A percentile compares a stretch with the other conserved stretches of the same genome.
These are phyloP conservation scores for Hyaloscypha variabilis DNA, from an alignment of 495 filamentous ascomycete genomes.

Conservation along the genomic window DNA sequence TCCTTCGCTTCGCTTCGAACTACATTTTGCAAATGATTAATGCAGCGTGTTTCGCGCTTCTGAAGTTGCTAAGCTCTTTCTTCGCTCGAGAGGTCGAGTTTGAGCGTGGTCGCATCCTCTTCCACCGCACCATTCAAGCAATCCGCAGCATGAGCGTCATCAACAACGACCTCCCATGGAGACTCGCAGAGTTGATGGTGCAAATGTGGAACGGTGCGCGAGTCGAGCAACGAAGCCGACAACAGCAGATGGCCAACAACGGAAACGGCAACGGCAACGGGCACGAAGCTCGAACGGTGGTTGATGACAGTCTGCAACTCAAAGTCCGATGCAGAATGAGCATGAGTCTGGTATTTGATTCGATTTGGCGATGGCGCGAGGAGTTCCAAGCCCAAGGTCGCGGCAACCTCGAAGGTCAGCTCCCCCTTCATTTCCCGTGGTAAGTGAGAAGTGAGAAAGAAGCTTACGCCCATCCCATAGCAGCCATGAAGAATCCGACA, in stretches of 20 bases:
- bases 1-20: constrained; percentile 75
- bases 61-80: constrained; percentile 87
- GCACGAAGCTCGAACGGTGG: constrained; percentile 31
- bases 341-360: constrained; percentile 91
- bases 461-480: constrained; percentile 36
- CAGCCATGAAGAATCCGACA: constrained; percentile 83
- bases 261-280: constrained; percentile 33
- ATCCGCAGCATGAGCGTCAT: constrained; percentile 78
- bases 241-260: constrained; percentile 13
- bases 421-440: not conserved
- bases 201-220: constrained; percentile 85
- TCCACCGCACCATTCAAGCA: constrained; percentile 74
- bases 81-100: constrained; percentile 73
- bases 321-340: constrained; percentile 90
- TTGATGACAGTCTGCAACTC: constrained; percentile 76
- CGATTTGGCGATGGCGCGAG: constrained; percentile 91
- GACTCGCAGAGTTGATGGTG: constrained; percentile 85
- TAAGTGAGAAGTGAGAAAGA: not conserved
- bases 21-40: constrained; percentile 94
- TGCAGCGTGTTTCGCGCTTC: constrained; percentile 79
- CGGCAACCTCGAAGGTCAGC: constrained; percentile 77
- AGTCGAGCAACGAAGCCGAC: constrained; percentile 44
- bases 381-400: constrained; percentile 77
- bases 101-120: constrained; percentile 72
- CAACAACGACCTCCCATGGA: constrained; percentile 82